Evolutionary conservation across 2,329 filamentous ascomycete species (phyloP).

Genomic region (Verticillium dahliae): DNA sequence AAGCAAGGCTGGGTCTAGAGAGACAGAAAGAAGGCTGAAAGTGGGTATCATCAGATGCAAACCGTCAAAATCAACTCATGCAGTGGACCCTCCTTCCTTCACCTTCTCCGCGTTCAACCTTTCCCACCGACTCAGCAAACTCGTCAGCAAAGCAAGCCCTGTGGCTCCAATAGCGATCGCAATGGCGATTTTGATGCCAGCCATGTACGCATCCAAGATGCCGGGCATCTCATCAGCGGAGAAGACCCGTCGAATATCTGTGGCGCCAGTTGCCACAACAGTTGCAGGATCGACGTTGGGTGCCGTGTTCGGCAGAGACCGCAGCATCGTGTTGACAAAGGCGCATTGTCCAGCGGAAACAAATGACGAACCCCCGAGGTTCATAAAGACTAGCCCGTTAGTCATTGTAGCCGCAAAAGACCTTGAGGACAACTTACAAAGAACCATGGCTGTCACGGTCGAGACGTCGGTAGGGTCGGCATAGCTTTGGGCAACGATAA

Average conservation of each 20-base stretch:
- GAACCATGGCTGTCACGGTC: slow-evolving; percentile 36
- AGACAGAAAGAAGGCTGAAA: not conserved
- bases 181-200: slow-evolving; percentile 21
- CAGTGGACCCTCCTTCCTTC: not conserved
- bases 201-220: slow-evolving; percentile 27
- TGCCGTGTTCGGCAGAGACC: slow-evolving; percentile 36
- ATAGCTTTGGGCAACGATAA: slow-evolving; percentile 38
- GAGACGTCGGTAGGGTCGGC: slow-evolving; percentile 35
- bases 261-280: slow-evolving; percentile 48
- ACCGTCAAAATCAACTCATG: not conserved
- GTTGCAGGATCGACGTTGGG: slow-evolving; percentile 36
- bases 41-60: not conserved
- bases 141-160: slow-evolving; percentile 21
- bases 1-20: too few relatives aligned
- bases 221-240: slow-evolving; percentile 32
- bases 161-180: slow-evolving; percentile 17
- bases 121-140: slow-evolving; percentile 4
- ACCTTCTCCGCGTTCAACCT: not conserved
- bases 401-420: not conserved
- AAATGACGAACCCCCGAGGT: slow-evolving; percentile 39
- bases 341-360: slow-evolving; percentile 44
- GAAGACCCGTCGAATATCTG: slow-evolving; percentile 39
- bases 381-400: slow-evolving; percentile 23
- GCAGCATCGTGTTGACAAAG: slow-evolving; percentile 47
- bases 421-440: slow-evolving; percentile 18